Conservation (phyloP, 1,139 yeast species). For the Kazachstania sp. region DNA sequence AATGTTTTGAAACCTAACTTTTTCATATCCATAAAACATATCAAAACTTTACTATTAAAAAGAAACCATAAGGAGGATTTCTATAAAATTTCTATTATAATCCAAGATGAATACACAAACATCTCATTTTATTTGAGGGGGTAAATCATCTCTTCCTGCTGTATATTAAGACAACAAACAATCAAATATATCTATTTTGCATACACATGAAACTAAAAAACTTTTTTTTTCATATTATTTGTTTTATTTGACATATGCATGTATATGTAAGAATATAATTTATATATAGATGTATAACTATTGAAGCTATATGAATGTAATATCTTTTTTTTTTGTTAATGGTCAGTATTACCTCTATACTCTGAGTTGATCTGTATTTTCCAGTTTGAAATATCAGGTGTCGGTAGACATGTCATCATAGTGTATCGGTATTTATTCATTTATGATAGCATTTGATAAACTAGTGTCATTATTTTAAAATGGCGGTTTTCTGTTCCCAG, state of each 20-base stretch:
- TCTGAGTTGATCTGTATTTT: too few relatives aligned
- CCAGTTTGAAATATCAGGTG: background rate
- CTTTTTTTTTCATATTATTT: background rate
- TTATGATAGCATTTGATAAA: background rate
- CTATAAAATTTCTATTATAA: background rate
- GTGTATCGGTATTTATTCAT: background rate
- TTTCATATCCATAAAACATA: too few relatives aligned
- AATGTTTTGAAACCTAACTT: background rate
- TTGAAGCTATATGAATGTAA: background rate
- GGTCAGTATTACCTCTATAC: background rate
- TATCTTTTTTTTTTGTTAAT: background rate
- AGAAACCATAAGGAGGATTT: background rate
- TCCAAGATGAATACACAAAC: too few relatives aligned
- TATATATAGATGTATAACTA: constrained; percentile 2
- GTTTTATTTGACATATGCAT: background rate
- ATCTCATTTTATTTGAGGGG: background rate
- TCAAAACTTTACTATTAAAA: too few relatives aligned
- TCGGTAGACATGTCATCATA: background rate
- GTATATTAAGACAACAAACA: constrained; percentile 7
- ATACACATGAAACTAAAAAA: background rate
- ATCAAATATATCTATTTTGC: background rate
- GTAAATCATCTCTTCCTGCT: background rate
- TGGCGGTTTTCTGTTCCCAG: constrained; percentile 58
- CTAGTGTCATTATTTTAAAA: constrained; percentile 13
- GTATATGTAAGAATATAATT: background rate